Evolutionary conservation across 805 yeast species (phyloP).

Genomic region (Clavispora santaluciae): DNA sequence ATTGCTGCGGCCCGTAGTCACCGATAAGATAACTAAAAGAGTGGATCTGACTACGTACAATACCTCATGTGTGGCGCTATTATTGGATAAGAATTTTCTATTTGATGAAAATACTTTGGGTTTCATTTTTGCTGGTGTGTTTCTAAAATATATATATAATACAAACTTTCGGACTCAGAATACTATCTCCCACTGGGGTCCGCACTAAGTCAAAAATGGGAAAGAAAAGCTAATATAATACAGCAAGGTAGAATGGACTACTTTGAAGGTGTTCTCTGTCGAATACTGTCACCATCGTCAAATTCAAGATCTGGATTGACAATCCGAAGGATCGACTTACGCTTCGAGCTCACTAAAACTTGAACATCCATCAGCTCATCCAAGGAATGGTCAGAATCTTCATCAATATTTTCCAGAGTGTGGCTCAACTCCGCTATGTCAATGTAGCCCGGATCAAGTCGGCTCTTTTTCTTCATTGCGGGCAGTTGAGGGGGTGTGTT

Average conservation of each 20-base stretch:
- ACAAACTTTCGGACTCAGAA: neutral
- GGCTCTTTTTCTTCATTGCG: constrained; percentile 8
- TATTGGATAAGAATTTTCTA: no score
- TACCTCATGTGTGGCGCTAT: no score
- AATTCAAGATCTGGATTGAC: constrained; percentile 52
- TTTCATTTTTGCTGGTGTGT: neutral
- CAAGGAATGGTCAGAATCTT: constrained; percentile 33
- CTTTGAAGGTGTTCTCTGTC: constrained; percentile 12
- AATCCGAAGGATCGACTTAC: constrained; percentile 55
- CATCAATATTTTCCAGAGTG: constrained; percentile 3
- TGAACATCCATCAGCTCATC: constrained; percentile 60
- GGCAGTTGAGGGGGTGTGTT: constrained; percentile 21
- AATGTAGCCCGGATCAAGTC: constrained; percentile 13
- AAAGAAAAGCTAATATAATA: neutral
- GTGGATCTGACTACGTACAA: no score
- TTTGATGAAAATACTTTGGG: no score
- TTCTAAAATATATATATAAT: neutral
- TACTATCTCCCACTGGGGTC: no score
- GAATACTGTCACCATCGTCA: constrained; percentile 2
- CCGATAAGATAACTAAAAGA: no score
- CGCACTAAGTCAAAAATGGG: neutral
- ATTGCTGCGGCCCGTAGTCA: no score
- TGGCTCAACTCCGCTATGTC: constrained; percentile 2
- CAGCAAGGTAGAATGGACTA: neutral
- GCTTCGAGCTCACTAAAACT: constrained; percentile 61